A percentile compares a stretch with the other conserved stretches of the same genome.
Conservation (phyloP, 106 monocot genomes). For the Agapanthus africanus region DNA sequence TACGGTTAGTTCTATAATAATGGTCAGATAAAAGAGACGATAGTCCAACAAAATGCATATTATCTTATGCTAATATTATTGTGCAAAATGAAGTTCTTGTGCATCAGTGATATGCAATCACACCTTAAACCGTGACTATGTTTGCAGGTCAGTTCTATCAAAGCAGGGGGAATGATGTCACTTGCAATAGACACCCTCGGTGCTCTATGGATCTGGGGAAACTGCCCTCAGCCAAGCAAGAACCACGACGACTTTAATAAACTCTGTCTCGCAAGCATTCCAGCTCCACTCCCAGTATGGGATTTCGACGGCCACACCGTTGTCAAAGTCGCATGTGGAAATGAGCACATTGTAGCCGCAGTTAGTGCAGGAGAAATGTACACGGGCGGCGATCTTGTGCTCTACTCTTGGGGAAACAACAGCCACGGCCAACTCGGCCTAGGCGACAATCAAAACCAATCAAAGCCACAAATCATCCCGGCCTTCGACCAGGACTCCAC, state of each 20-base stretch:
- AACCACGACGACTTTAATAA: constrained; percentile 32
- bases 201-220: constrained; percentile 76
- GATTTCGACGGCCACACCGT: constrained; percentile 75
- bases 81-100: too few relatives aligned
- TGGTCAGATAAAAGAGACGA: too few relatives aligned
- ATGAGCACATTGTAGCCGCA: constrained; percentile 67
- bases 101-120: too few relatives aligned
- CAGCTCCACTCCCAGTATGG: constrained; percentile 58
- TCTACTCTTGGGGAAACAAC: constrained; percentile 84
- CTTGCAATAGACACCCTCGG: constrained; percentile 66
- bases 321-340: constrained; percentile 80
- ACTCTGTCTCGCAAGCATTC: constrained; percentile 26
- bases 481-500: constrained; percentile 42
- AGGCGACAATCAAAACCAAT: constrained; percentile 42
- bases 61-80: too few relatives aligned
- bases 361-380: constrained; percentile 51
- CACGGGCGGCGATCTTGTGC: constrained; percentile 34
- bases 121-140: too few relatives aligned
- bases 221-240: constrained; percentile 44
- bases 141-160: constrained; percentile 52
- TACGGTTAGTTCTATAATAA: too few relatives aligned
- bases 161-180: constrained; percentile 86
- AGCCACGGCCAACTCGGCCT: constrained; percentile 75
- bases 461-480: constrained; percentile 35
- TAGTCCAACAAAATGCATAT: too few relatives aligned